Evolutionary conservation across 164 flowering plant species (phyloP).

Genomic region (Stephania yunnanensis): DNA sequence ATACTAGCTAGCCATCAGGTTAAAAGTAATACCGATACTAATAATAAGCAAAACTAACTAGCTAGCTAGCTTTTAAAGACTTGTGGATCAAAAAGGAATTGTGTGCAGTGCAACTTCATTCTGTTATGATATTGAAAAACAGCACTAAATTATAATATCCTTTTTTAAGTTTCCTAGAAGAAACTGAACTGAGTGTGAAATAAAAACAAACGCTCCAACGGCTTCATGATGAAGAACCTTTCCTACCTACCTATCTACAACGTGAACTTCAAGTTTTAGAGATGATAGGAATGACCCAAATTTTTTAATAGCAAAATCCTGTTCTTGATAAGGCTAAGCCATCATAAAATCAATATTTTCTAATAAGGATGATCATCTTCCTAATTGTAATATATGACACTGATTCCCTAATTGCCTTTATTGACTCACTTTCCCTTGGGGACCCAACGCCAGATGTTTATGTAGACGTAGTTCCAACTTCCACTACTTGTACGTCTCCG

Average conservation of each 20-base stretch:
- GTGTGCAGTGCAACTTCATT: too few species aligned
- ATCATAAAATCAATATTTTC: neutral
- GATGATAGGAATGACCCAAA: neutral
- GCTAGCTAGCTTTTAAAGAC: too few species aligned
- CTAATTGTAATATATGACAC: neutral
- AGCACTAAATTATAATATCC: neutral
- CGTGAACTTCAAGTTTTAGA: constrained; percentile 1
- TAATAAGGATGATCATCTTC: neutral
- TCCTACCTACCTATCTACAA: neutral
- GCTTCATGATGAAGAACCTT: neutral
- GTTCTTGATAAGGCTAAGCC: neutral
- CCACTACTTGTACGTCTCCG: neutral
- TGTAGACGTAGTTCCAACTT: neutral
- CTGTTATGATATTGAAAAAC: neutral
- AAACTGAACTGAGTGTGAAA: neutral
- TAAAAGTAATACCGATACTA: too few species aligned
- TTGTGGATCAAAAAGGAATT: too few species aligned
- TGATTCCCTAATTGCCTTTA: neutral
- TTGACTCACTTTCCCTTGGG: neutral
- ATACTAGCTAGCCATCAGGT: too few species aligned
- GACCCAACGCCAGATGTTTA: neutral
- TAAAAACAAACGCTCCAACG: neutral
- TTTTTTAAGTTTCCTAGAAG: neutral
- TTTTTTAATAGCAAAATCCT: neutral
- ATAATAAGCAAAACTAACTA: too few species aligned